Evolutionary conservation across 1,284 basidiomycete genomes (phyloP), one percentile per base, ranked within the genome.

Genomic region (Cryptococcus sp.): DNA sequence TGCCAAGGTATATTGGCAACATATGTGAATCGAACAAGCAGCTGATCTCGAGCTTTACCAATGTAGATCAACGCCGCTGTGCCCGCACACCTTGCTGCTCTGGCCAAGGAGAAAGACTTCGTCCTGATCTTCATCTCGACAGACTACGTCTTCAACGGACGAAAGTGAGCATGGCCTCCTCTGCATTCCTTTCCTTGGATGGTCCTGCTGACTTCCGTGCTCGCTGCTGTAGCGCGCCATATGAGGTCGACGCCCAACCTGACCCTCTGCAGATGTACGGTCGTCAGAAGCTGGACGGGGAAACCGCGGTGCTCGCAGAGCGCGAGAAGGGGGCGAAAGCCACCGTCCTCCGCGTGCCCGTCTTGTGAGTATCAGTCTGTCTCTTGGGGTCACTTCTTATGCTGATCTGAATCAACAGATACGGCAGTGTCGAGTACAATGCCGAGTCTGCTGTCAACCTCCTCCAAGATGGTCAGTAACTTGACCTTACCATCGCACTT

Each of bases 241-340:
- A 82, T 70, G 70, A 75, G 45, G 77, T 80, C 22, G 66, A 77
- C 27, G 77, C 73, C 47, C 57, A 62, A 39, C 78, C 81, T 1
- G 76, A 81, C 56, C 81, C 82, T 8, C 76, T 82, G 25, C 80
- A 82, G 60, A 74, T 78, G 57, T 83, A 83, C 53, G 81, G 81
- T 42, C 66, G 69, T 11, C 76, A 76, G 61, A 77, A 78, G 62
- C 69, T 74, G 3, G 70, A 73, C 25, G 69, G 79, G 56, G 68
- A 81, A 62, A 47, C 67, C 17, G 75, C 72, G 11, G 67, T 73
- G 4, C 54, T 75, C 10, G 64, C 60, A 0, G 71, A 72, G 19
- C 64, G 67, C 8, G 65, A 65, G 10, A 50, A 66, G 38, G 73
- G 71, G 5, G 72, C 70, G 0, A 67, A 64, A 5, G 62, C 73